phyloP scores from a whole-genome alignment of 345 rosid genomes.

The Linum tenue region DNA sequence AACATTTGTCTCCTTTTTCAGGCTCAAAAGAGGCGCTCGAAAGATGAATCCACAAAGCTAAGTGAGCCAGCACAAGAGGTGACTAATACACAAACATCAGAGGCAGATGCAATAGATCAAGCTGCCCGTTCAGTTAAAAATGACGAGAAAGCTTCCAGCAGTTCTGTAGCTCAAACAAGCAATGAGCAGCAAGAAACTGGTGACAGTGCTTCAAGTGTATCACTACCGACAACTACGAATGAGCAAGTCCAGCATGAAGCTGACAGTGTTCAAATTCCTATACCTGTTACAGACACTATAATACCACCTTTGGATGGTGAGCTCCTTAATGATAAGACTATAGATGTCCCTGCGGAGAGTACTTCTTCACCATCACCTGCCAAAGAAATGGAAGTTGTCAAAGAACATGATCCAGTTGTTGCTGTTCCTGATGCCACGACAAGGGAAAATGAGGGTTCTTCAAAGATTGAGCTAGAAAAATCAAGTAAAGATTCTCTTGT shows the following conservation, averaged over 20 bases:
- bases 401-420: constrained; percentile 31
- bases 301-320: constrained; percentile 32
- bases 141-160: constrained; percentile 32
- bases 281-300: constrained; percentile 20
- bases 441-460: constrained; percentile 32
- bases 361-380: constrained; percentile 32
- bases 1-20: constrained; percentile 23
- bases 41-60: constrained; percentile 30
- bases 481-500: constrained; percentile 29
- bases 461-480: constrained; percentile 35
- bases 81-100: constrained; percentile 23
- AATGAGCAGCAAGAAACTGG: constrained; percentile 20
- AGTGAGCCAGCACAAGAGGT: constrained; percentile 30
- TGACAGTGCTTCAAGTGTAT: constrained; percentile 26
- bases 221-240: constrained; percentile 25
- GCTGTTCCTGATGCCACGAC: constrained; percentile 17
- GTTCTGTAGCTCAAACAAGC: constrained; percentile 16
- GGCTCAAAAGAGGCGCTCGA: constrained; percentile 40
- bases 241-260: constrained; percentile 26
- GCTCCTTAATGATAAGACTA: constrained; percentile 35
- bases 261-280: constrained; percentile 30
- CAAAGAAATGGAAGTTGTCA: constrained; percentile 38
- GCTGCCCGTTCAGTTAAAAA: constrained; percentile 25
- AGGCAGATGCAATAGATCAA: constrained; percentile 29
- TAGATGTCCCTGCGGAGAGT: constrained; percentile 29